Evolutionary conservation across 805 yeast genomes (phyloP), one percentile per base, ranked within the genome.

Genomic region (Hanseniaspora lindneri): DNA sequence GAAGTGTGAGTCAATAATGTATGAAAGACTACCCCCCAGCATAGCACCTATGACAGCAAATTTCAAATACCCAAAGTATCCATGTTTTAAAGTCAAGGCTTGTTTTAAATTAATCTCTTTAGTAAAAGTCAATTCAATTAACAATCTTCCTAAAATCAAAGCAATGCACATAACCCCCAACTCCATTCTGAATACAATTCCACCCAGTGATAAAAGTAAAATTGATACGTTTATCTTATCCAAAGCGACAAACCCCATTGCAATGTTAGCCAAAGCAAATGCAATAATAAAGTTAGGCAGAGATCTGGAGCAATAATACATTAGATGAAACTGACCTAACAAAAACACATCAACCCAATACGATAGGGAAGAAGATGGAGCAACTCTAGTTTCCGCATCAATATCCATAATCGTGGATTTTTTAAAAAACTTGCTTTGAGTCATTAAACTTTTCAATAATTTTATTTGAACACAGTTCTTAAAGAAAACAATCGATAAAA

Each of bases 211-310:
- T 21, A 84, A 60, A 56, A 81, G 60, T 0, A 72, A 59, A 33
- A 87, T 61, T 1, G 77, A 74, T 24, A 56, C 51, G 0, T 74
- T 68, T 52, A 67, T 66, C 41, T 73, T 68, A 10, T 80, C 84
- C 17, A 55, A 54, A 14, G 84, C 54, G 14, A 77, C 55, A 56
- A 67, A 68, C 4, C 76, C 67, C 37, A 81, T 54, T 0, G 82
- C 81, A 40, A 65, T 56, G 49, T 75, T 74, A 3, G 80, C 79
- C 32, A 84, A 58, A 3, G 96, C 96, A 47, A 89, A 66, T 2
- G 83, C 87, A 14, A 75, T 59, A 50, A 88, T 66, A 55, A 81
- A 82, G 63, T 89, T 89, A n/a, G 96, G 96, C 51, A 89, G 68
- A 0, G 94, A 77, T 55, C 96, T 71, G 2, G 95, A 72, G n/a